phyloP scores from a whole-genome alignment of 208 protist species.

The Trypanosoma rangeli region DNA sequence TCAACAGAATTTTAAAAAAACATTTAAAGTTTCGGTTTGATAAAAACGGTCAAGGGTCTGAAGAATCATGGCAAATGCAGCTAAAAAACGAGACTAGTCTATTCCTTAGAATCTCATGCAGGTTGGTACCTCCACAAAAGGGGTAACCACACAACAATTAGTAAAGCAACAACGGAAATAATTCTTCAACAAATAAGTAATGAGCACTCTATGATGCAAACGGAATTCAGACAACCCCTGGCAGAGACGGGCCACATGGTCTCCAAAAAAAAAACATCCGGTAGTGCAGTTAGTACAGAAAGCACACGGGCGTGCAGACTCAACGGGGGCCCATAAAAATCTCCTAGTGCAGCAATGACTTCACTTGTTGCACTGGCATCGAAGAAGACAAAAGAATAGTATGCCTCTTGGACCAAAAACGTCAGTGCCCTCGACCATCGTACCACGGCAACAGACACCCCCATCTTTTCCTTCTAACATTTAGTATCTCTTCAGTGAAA shows the following conservation, averaged over 20 bases:
- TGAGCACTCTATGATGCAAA: constrained; percentile 37
- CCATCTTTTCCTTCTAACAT: too few species aligned
- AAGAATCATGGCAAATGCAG: constrained; percentile 12
- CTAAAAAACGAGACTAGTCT: background rate
- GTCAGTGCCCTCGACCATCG: background rate
- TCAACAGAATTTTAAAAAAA: constrained; percentile 18
- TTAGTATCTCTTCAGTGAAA: too few species aligned
- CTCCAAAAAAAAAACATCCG: constrained; percentile 18
- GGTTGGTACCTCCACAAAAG: too few species aligned
- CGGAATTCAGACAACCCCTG: constrained; percentile 38
- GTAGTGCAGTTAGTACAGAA: constrained; percentile 24
- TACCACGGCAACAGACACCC: background rate
- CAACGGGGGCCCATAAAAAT: constrained; percentile 18
- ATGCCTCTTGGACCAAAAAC: constrained; percentile 20
- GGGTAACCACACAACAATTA: background rate
- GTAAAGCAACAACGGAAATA: constrained; percentile 31
- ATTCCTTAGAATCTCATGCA: background rate
- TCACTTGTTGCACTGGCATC: constrained; percentile 21
- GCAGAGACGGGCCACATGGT: constrained; percentile 31
- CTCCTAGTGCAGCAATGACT: constrained; percentile 29
- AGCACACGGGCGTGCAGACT: constrained; percentile 17
- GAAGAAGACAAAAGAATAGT: constrained; percentile 34
- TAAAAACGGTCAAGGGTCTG: background rate
- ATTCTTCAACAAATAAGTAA: constrained; percentile 39
- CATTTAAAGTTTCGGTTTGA: background rate